Conservation (phyloP, 2,329 filamentous ascomycete species). For the Helicocarpus griseus region DNA sequence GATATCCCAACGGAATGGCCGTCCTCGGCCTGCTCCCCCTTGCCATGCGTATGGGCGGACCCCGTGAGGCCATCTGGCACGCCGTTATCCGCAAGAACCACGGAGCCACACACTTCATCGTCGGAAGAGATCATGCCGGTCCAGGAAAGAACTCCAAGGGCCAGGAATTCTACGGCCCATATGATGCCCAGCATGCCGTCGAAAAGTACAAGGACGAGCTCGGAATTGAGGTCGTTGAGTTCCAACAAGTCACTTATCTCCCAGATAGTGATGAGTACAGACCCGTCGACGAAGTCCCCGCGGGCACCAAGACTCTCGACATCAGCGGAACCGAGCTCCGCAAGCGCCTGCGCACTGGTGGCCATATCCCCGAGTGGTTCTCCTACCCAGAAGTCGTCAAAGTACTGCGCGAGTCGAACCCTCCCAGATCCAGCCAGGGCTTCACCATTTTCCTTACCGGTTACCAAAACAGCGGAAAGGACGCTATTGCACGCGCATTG, state of each 20-base stretch:
- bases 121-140: slow-evolving; percentile 94
- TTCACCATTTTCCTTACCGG: slow-evolving; percentile 98
- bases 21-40: slow-evolving; percentile 88
- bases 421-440: slow-evolving; percentile 78
- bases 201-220: slow-evolving; percentile 96
- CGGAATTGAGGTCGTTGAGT: slow-evolving; percentile 96
- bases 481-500: slow-evolving; percentile 87
- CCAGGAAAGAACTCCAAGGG: slow-evolving; percentile 98
- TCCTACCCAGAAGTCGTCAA: slow-evolving; percentile 98
- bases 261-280: slow-evolving; percentile 95
- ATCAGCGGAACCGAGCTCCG: slow-evolving; percentile 88
- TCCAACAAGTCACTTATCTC: slow-evolving; percentile 99
- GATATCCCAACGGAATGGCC: slow-evolving; percentile 99
- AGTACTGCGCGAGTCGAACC: slow-evolving; percentile 93
- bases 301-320: slow-evolving; percentile 75
- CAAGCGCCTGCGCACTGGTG: slow-evolving; percentile 77
- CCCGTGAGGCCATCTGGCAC: slow-evolving; percentile 98
- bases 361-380: slow-evolving; percentile 98
- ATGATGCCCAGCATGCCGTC: slow-evolving; percentile 91
- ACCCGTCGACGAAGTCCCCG: slow-evolving; percentile 79
- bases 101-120: slow-evolving; percentile 97
- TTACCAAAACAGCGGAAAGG: slow-evolving; percentile 94
- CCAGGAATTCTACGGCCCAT: slow-evolving; percentile 94
- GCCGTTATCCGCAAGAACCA: slow-evolving; percentile 99
- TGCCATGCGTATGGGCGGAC: slow-evolving; percentile 98